Evolutionary conservation across 208 protist species (phyloP).

Genomic region (Kentomonas sorsogonicus): DNA sequence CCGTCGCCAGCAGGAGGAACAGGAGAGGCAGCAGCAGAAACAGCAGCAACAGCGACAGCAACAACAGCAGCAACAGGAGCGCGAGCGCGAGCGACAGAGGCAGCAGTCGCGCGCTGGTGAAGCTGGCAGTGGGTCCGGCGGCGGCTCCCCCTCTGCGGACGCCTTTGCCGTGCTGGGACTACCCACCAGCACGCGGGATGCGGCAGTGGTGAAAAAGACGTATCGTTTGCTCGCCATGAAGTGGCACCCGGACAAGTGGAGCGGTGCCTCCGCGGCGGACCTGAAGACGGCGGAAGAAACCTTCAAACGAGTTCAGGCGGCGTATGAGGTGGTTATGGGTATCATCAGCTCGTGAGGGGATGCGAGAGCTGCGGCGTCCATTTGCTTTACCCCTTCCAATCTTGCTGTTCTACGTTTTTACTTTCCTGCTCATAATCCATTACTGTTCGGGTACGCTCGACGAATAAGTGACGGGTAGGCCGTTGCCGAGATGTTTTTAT

Average conservation of each 20-base stretch:
- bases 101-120: no score
- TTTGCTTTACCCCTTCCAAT: no score
- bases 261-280: conserved; percentile 21
- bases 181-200: no score
- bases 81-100: no score
- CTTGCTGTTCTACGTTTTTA: not conserved
- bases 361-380: no score
- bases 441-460: not conserved
- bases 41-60: conserved; percentile 11
- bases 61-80: not conserved
- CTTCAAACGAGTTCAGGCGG: conserved; percentile 62
- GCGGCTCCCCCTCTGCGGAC: no score
- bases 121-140: no score
- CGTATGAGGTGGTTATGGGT: conserved; percentile 61
- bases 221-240: conserved; percentile 62
- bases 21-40: conserved; percentile 14
- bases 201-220: conserved; percentile 16
- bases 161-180: no score
- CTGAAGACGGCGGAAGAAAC: conserved; percentile 39
- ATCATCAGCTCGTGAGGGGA: conserved; percentile 15
- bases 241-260: conserved; percentile 79
- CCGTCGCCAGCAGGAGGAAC: conserved; percentile 15
- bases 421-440: not conserved
- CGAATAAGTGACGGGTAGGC: no score
- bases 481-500: no score